Evolutionary conservation across 129 eudicot species (phyloP).

Genomic region (Pulicaria dysenterica): DNA sequence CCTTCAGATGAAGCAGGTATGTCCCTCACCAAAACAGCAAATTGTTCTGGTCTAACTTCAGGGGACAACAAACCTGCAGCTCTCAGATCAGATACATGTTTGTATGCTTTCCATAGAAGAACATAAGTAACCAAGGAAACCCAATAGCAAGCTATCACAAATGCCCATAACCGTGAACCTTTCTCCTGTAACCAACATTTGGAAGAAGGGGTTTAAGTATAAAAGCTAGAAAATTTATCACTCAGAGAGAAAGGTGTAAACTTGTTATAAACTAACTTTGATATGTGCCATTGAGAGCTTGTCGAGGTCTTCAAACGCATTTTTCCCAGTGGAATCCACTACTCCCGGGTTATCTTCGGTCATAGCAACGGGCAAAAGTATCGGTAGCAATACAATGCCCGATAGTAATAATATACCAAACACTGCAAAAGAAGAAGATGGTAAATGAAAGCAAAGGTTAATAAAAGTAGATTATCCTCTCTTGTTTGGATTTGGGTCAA

Average conservation of each 20-base stretch:
- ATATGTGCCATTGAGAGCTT: slow-evolving; percentile 81
- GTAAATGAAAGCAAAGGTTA: neutral
- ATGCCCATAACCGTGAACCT: slow-evolving; percentile 72
- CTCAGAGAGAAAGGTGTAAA: neutral
- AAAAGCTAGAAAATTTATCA: neutral
- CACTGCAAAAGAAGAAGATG: slow-evolving; percentile 44
- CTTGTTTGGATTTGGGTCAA: too few relatives aligned
- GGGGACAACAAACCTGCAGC: slow-evolving; percentile 65
- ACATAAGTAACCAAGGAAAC: slow-evolving; percentile 67
- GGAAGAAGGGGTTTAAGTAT: neutral
- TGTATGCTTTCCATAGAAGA: slow-evolving; percentile 85
- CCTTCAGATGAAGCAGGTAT: slow-evolving; percentile 56
- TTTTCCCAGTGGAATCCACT: slow-evolving; percentile 58
- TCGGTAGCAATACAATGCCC: slow-evolving; percentile 62
- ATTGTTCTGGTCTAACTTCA: slow-evolving; percentile 68
- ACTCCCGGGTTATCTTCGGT: slow-evolving; percentile 43
- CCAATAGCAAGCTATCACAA: slow-evolving; percentile 64
- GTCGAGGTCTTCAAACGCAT: slow-evolving; percentile 71
- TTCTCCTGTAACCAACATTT: slow-evolving; percentile 38
- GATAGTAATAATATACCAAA: slow-evolving; percentile 61
- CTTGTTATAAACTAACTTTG: slow-evolving; percentile 48
- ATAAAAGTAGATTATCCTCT: too few relatives aligned
- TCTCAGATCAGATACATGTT: slow-evolving; percentile 69
- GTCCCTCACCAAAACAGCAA: slow-evolving; percentile 85
- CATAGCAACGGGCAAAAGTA: slow-evolving; percentile 55